A percentile compares a stretch with the other conserved stretches of the same genome.
Evolutionary conservation across 2,329 filamentous ascomycete species (phyloP).

Genomic region (Ophiostoma perfectum): DNA sequence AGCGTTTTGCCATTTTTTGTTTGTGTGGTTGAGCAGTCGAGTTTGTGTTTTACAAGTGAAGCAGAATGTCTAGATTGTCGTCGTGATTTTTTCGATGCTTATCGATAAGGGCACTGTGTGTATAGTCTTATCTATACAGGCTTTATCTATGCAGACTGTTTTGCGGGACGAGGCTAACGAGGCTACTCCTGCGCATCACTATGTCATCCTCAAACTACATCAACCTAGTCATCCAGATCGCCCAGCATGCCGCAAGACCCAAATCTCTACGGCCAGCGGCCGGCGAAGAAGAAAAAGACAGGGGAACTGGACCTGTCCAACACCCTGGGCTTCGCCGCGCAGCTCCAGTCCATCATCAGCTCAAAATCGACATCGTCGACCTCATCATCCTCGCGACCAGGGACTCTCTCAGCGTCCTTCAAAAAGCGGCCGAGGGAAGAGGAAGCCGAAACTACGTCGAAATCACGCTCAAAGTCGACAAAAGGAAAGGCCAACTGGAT

Average conservation of each 20-base stretch:
- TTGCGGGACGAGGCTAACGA: neutral
- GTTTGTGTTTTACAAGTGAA: neutral
- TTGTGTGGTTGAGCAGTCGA: neutral
- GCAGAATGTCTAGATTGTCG: neutral
- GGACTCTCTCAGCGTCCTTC: slow-evolving; percentile 22
- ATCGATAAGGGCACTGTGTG: slow-evolving; percentile 21
- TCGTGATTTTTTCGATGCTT: slow-evolving; percentile 15
- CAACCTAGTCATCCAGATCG: neutral
- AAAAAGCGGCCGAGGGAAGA: neutral
- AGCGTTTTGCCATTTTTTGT: slow-evolving; percentile 43
- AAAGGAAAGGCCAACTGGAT: slow-evolving; percentile 27
- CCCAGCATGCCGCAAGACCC: slow-evolving; percentile 57
- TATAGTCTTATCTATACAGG: too few relatives aligned
- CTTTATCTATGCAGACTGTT: neutral
- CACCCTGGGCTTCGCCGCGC: slow-evolving; percentile 79
- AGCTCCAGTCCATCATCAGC: slow-evolving; percentile 71
- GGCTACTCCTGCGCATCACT: neutral
- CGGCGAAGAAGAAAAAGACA: slow-evolving; percentile 62
- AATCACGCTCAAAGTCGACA: neutral
- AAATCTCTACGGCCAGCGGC: slow-evolving; percentile 70
- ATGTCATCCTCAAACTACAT: neutral
- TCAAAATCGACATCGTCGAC: slow-evolving; percentile 31
- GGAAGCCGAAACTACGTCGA: neutral
- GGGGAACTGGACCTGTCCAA: slow-evolving; percentile 62
- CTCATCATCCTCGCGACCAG: neutral